A percentile compares a stretch with the other conserved stretches of the same genome.
Conservation (phyloP, 768 basidiomycete genomes). For the Russula olivacea region DNA sequence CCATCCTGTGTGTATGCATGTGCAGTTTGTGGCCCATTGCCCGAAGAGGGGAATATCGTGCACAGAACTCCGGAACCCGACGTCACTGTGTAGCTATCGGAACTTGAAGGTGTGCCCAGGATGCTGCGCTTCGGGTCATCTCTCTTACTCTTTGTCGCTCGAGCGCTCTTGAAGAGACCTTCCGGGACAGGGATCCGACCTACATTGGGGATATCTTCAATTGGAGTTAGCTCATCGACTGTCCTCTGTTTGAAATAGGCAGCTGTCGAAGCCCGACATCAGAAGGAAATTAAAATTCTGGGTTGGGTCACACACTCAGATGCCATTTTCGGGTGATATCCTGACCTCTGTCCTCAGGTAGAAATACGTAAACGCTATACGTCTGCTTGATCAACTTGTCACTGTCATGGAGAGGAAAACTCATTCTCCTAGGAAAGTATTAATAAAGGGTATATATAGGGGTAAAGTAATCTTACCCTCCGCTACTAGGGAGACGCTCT, state of each 20-base stretch:
- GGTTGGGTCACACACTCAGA: conserved; percentile 48
- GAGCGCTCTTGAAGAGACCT: conserved; percentile 53
- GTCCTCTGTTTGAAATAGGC: conserved; percentile 79
- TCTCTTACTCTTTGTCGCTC: conserved; percentile 21
- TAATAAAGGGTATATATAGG: background rate
- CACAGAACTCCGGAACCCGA: conserved; percentile 20
- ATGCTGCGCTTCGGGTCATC: conserved; percentile 20
- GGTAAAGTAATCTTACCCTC: conserved; percentile 17
- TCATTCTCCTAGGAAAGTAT: conserved; percentile 35
- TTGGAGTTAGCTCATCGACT: conserved; percentile 61
- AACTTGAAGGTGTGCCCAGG: background rate
- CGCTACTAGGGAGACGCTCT: conserved; percentile 26
- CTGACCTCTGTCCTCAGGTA: conserved; percentile 32
- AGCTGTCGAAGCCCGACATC: conserved; percentile 39
- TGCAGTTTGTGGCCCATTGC: conserved; percentile 19
- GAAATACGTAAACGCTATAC: conserved; percentile 70
- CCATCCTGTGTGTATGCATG: conserved; percentile 19
- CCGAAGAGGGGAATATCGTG: conserved; percentile 24
- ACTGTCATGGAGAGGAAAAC: conserved; percentile 32
- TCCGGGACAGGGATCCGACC: conserved; percentile 59
- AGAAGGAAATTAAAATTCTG: conserved; percentile 3
- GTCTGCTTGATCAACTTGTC: conserved; percentile 69
- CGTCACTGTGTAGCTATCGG: conserved; percentile 17
- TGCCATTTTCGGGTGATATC: conserved; percentile 63
- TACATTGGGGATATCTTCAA: conserved; percentile 60